Conservation (phyloP, 2,329 filamentous ascomycete species). For the Fusarium agapanthi region DNA sequence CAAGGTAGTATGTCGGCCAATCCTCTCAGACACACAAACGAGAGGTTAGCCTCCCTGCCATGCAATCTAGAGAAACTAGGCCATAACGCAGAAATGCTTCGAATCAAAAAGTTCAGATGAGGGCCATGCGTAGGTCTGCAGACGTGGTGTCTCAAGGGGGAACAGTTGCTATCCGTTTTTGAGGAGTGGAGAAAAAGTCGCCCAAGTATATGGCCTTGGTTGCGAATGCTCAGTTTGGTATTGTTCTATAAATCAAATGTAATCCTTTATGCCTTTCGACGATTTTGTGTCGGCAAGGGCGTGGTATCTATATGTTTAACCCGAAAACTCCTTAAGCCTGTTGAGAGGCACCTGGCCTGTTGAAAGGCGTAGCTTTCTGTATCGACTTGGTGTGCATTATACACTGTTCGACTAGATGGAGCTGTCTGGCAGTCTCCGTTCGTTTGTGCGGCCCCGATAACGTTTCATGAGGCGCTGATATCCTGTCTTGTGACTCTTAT, state of each 20-base stretch:
- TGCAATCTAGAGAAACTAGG: neutral
- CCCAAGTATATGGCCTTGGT: constrained; percentile 1
- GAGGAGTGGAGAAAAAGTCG: neutral
- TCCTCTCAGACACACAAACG: neutral
- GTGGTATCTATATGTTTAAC: constrained; percentile 22
- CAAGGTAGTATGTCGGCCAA: neutral
- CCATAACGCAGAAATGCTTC: neutral
- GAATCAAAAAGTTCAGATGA: neutral
- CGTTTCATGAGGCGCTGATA: neutral
- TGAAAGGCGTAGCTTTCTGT: constrained; percentile 41
- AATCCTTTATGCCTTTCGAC: constrained; percentile 19
- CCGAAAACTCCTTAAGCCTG: constrained; percentile 40
- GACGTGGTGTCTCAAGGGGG: no score
- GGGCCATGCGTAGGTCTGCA: neutral
- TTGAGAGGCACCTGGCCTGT: constrained; percentile 43
- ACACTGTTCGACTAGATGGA: constrained; percentile 17
- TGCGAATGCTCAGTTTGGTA: constrained; percentile 16
- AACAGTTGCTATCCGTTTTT: neutral
- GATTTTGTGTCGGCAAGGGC: constrained; percentile 26
- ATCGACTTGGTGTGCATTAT: constrained; percentile 27
- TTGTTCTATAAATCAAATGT: constrained; percentile 29
- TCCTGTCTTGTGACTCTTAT: neutral
- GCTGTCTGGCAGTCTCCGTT: neutral
- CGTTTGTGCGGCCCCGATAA: neutral
- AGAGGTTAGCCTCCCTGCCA: neutral